phyloP scores from a whole-genome alignment of 495 filamentous ascomycete species.

The Xylaria bambusicola region DNA sequence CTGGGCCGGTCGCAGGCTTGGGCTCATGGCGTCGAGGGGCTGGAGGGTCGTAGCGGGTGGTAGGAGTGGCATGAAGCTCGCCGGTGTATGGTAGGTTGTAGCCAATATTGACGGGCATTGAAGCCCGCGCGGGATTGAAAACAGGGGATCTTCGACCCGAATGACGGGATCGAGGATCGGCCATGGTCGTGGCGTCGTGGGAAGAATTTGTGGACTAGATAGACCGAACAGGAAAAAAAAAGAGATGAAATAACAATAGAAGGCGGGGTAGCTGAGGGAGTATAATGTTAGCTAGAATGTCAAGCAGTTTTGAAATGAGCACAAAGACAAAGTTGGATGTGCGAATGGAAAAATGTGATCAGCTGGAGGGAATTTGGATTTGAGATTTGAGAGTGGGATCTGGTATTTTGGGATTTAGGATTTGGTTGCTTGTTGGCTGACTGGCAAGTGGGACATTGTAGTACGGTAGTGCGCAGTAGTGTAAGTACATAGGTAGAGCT shows the following conservation, averaged over 20 bases:
- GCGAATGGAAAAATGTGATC: no score
- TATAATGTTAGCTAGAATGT: no score
- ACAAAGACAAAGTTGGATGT: no score
- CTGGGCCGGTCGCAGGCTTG: slow-evolving; percentile 21
- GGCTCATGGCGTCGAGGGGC: slow-evolving; percentile 31
- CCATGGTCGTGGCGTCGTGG: slow-evolving; percentile 30
- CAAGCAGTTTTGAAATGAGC: no score
- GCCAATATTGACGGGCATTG: slow-evolving; percentile 44
- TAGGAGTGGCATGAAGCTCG: slow-evolving; percentile 43
- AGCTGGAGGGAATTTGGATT: slow-evolving; percentile 7
- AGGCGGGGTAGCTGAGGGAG: no score
- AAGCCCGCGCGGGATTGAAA: slow-evolving; percentile 49
- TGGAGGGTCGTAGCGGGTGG: slow-evolving; percentile 40
- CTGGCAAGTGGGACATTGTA: slow-evolving; percentile 7
- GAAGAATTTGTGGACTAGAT: no score
- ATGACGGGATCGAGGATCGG: slow-evolving; percentile 43
- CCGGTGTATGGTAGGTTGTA: slow-evolving; percentile 45
- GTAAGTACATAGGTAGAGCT: neutral
- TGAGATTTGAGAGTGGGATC: neutral
- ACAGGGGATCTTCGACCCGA: slow-evolving; percentile 45
- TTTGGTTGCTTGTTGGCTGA: slow-evolving; percentile 16
- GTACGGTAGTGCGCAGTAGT: neutral
- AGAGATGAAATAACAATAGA: no score
- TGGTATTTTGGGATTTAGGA: slow-evolving; percentile 15
- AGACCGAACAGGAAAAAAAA: no score